Percentiles rank a stretch among this genome's conserved stretches.
Evolutionary conservation across 2,329 filamentous ascomycete genomes (phyloP).

Genomic region (Fusarium abutilonis): DNA sequence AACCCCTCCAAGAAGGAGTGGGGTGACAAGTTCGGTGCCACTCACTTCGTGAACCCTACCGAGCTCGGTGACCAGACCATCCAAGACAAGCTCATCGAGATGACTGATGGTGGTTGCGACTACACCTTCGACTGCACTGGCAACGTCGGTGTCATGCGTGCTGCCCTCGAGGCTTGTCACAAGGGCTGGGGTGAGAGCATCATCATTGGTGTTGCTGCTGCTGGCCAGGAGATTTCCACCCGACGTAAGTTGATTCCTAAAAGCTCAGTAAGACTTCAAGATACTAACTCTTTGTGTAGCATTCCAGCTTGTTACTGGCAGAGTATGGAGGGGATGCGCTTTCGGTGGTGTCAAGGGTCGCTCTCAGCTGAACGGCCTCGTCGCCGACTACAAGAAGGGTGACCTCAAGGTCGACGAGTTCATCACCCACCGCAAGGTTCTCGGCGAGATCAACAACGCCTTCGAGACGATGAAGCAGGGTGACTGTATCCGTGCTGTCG

Average conservation of each 20-base stretch:
- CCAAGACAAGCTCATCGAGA: constrained; percentile 92
- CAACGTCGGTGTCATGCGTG: constrained; percentile 94
- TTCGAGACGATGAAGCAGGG: constrained; percentile 96
- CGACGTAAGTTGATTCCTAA: constrained; percentile 72
- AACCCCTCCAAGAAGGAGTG: constrained; percentile 93
- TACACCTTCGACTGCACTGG: constrained; percentile 99
- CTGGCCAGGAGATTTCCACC: constrained; percentile 93
- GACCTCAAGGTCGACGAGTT: constrained; percentile 98
- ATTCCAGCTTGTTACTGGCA: constrained; percentile 98
- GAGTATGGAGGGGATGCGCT: constrained; percentile 97
- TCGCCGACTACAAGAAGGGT: constrained; percentile 88
- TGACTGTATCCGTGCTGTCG: constrained; percentile 95
- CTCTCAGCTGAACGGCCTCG: constrained; percentile 86
- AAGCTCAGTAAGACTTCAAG: not conserved
- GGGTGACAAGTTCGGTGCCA: constrained; percentile 93
- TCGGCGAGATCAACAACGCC: constrained; percentile 86
- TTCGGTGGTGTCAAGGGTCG: constrained; percentile 99
- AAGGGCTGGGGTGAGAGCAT: constrained; percentile 99
- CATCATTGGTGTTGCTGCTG: constrained; percentile 95
- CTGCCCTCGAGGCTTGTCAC: constrained; percentile 96
- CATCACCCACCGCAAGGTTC: constrained; percentile 91
- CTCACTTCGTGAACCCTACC: constrained; percentile 94
- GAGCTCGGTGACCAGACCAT: constrained; percentile 82
- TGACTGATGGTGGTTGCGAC: constrained; percentile 98
- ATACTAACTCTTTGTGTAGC: constrained; percentile 62